Base-by-base conservation (phyloP, 176 grass and related monocot species). In the Cymbopogon citratus region DNA sequence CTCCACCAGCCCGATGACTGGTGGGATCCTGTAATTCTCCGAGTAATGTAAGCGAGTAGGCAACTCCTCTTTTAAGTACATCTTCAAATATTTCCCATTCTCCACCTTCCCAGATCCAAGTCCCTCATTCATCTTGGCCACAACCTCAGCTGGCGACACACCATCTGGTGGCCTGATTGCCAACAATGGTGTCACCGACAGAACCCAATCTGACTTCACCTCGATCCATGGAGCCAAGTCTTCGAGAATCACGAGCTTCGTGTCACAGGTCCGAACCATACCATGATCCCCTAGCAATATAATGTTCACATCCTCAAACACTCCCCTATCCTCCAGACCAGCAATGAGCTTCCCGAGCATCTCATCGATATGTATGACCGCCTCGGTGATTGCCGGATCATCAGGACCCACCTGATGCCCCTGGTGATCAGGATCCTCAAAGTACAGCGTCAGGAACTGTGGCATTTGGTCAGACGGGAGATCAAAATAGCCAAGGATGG, bases 401-500 rank as follows among this genome's bases (percentile, higher is more conserved):
- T 99, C 96, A 9, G 96, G 89, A 18, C 96, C 92, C 9, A 95
- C 91, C 82, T 91, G 83, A 83, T 99, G 96, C 33, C 96, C 96
- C 86, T 95, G 89, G 67, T 95, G 83, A 88, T 99, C 91, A 23
- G 96, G 96, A 65, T 99, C 96, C 80, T 95, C 96, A 7, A 95
- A 99, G 80, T 99, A 99, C 1, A 99, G 92, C 5, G 96, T 93
- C 21, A 95, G 44, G 48, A 99, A 77, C 79, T 88, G 88, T 0
- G 96, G 96, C 63, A 95, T 90, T 39, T 95, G 83, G n/a, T 85
- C 61, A 34, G 4, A 15, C 0, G 92, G 91, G 61, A 95, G 81
- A 73, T 99, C 96, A 34, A 99, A 99, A 63, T 95, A 95, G 43
- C 85, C 73, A 26, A 99, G 84, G 71, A 95, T 73, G 4, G 89